Evolutionary conservation across 2,329 filamentous ascomycete genomes (phyloP), one percentile per base, ranked within the genome.

Genomic region (Neofusicoccum kwambonambiense): DNA sequence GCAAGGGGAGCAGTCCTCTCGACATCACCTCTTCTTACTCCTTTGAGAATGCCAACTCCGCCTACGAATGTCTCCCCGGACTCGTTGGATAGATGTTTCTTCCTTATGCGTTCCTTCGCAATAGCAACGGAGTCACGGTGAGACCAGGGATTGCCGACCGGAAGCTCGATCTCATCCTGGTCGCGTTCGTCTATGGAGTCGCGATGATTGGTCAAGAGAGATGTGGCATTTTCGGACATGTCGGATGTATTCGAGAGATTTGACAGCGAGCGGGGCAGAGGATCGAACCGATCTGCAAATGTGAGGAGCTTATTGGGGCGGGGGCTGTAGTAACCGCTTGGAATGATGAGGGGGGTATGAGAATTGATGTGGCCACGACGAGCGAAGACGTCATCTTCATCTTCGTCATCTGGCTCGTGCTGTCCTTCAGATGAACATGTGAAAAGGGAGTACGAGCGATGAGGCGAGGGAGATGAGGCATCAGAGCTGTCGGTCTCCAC

Each of bases 41-140:
- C 39, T 45, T 58, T 62, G 6, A 51, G 19, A 19, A 62, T 62
- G 19, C 35, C 44, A 5, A 62, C 37, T 8, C 50, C 60, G 12
- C 39, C 17, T 11, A 58, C 27, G 4, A 45, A 15, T n/a, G 12
- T 27, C 19, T 54, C 49, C 1, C 47, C 60, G 12, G 42, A 35
- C 7, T 54, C 34, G 8, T 39, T 9, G 11, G 9, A 4, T 4
- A n/a, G 45, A 39, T 61, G 63, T 44, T 60, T 65, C 47, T 34
- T 65, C n/a, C 44, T 50, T 6, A 65, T 45, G 13, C 63, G 52
- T 5, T 65, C 63, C 15, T 56, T 65, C 12, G 63, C 54, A 13
- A 65, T 3, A 9, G 56, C 52, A 15, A 65, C 42, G n/a, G 54
- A 60, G 41, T 65, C 63, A n/a, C 63, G 63, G n/a, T 60, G 54